Evolutionary conservation across 192 early-diverging fungal species (phyloP), one percentile per base, ranked within the genome.

Genomic region (Jimgerdemannia lactiflua): DNA sequence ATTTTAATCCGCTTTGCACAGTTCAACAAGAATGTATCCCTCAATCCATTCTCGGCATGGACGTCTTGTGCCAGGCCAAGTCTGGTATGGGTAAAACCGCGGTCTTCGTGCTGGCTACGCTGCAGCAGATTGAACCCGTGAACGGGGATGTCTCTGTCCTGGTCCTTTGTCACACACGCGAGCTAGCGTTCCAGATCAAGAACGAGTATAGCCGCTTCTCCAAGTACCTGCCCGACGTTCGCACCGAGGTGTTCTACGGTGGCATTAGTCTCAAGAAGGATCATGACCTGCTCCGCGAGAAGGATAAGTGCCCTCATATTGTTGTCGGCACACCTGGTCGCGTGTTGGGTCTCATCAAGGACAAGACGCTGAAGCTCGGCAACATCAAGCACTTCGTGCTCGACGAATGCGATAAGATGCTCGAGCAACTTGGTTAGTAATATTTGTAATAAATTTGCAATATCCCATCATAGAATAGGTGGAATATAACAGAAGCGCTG

Each of bases 1-100:
- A 65, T 19, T 14, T 65, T 19, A 65, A 18, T 14, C 64, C 64
- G 19, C 20, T 3, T 19, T 75, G 29, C 39, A 68, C 79, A 94
- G 97, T 99, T 41, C 97, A 99, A 86, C 97, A 99, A 82, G 96
- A 98, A 84, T 97, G 95, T 79, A 97, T 99, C 77, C 96, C 97
- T 64, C 96, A 97, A 75, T 95, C 97, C 49, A 96, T 98, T 75
- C 85, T 98, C 71, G 96, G 96, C 74, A 97, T 94, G 88, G 97
- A 99, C 85, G 95, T 98, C 42, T 87, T 99, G 65, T 97, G 95
- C 86, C 97, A 99, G 86, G 97, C 97, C 78, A 99, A 99, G 84
- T 94, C 92, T 78, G 97, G 97, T 80, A 94, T 99, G 95, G 97
- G 97, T 77, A 99, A 99, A 85, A 99, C 97, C 6, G 97, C 97